Evolutionary conservation across 73 alveolate species (phyloP), one percentile per base, ranked within the genome.

Genomic region (Paramecium sexaurelia): DNA sequence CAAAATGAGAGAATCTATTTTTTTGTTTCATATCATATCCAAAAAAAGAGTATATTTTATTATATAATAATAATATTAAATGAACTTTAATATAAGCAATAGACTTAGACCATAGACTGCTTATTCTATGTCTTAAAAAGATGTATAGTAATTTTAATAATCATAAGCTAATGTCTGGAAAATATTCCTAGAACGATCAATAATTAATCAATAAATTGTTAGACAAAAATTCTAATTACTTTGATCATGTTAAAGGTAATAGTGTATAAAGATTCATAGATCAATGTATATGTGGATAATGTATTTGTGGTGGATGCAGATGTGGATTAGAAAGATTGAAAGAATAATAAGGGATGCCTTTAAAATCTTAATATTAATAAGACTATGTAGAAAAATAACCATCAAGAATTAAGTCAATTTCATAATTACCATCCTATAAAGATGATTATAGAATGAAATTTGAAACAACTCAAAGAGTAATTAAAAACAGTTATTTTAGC

Each of bases 71-170:
- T 66, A 66, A 66, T 29, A 66, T 66, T 29, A 11, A 66, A 66
- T 73, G 45, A 32, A 13, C 29, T 73, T 35, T 13, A 37, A 35
- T 73, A 35, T 19, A 32, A 20, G 67, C 67, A 51, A 51, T 51
- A 61, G 43, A 61, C 43, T 61, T 29, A 78, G 90, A 43, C 90
- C 90, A 13, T 15, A 78, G 43, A 78, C 90, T 37, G 90, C 90
- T 24, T 29, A 29, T 45, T 15, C 41, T 0, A 41, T 78, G 90
- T 29, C 68, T 2, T 78, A 39, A 26, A 8, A 78, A 8, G 90
- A 78, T 15, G 73, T 45, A 41, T 22, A 17, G 1, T 7, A 17
- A 71, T 20, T 17, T 71, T 15, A 13, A 11, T 71, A 19, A 37
- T 15, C 5, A 5, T 2, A 27, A 71, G 86, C 15, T 71, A 22